Conservation (phyloP, 768 basidiomycete species). For the Gyrodon lividus region DNA sequence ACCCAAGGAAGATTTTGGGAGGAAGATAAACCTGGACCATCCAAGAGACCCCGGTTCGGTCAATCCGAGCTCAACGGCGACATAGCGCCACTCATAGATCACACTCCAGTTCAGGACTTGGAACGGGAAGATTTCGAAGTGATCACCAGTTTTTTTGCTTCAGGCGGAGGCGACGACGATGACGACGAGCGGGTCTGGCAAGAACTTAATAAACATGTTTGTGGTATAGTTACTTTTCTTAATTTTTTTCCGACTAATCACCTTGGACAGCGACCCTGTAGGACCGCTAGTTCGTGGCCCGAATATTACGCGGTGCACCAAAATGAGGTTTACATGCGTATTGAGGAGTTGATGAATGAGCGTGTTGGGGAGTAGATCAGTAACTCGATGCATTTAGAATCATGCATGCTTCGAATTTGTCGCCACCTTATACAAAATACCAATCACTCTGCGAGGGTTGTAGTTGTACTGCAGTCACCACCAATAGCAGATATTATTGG, state of each 20-base stretch:
- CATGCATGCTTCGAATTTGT: not conserved
- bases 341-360: conserved; percentile 32
- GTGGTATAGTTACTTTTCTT: conserved; percentile 12
- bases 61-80: not conserved
- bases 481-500: too few relatives aligned
- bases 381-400: not conserved
- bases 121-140: conserved; percentile 46
- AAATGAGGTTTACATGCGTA: conserved; percentile 41
- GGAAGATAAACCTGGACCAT: not conserved
- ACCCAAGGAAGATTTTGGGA: not conserved
- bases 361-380: conserved; percentile 10
- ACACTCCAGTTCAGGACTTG: conserved; percentile 4
- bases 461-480: too few relatives aligned
- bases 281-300: conserved; percentile 46
- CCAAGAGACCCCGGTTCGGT: conserved; percentile 1
- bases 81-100: not conserved
- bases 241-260: conserved; percentile 1
- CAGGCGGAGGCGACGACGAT: conserved; percentile 46
- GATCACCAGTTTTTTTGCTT: conserved; percentile 56
- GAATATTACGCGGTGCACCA: conserved; percentile 49
- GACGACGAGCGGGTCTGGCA: conserved; percentile 53
- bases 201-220: conserved; percentile 46
- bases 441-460: not conserved
- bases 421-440: not conserved
- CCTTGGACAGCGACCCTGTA: conserved; percentile 37